Conservation (phyloP, 352 stramenopile species). For the Globisporangium mamillatum region DNA sequence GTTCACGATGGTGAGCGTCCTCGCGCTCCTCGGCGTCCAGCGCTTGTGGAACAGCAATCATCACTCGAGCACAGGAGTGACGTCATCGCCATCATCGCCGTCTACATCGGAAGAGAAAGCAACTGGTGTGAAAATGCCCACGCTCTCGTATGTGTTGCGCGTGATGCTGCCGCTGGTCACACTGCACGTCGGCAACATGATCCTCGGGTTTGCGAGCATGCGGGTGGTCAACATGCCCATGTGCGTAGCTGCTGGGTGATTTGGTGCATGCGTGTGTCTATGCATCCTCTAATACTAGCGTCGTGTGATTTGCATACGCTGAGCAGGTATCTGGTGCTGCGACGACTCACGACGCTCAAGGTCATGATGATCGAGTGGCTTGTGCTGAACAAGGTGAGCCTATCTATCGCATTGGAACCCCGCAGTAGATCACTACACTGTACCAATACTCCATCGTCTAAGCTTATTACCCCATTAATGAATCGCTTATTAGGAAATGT, state of each 20-base stretch:
- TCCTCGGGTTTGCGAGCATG: slow-evolving; percentile 66
- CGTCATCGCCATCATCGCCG: not conserved
- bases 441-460: not conserved
- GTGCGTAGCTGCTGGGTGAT: slow-evolving; percentile 25
- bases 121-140: not conserved
- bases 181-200: slow-evolving; percentile 61
- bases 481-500: slow-evolving; percentile 28
- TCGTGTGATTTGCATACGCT: not conserved
- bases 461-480: not conserved
- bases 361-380: slow-evolving; percentile 79
- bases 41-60: slow-evolving; percentile 8
- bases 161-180: slow-evolving; percentile 49
- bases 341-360: slow-evolving; percentile 68
- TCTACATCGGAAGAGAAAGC: not conserved
- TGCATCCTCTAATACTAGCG: not conserved
- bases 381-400: slow-evolving; percentile 52
- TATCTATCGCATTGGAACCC: not conserved
- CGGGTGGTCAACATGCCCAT: slow-evolving; percentile 73
- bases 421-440: not conserved
- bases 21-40: slow-evolving; percentile 23
- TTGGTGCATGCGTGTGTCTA: not conserved
- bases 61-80: not conserved
- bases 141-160: slow-evolving; percentile 20
- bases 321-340: slow-evolving; percentile 56
- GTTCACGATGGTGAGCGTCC: slow-evolving; percentile 51